Evolutionary conservation across 1,284 basidiomycete species (phyloP), one percentile per base, ranked within the genome.

Genomic region (Pyrrhoderma lamaoense): DNA sequence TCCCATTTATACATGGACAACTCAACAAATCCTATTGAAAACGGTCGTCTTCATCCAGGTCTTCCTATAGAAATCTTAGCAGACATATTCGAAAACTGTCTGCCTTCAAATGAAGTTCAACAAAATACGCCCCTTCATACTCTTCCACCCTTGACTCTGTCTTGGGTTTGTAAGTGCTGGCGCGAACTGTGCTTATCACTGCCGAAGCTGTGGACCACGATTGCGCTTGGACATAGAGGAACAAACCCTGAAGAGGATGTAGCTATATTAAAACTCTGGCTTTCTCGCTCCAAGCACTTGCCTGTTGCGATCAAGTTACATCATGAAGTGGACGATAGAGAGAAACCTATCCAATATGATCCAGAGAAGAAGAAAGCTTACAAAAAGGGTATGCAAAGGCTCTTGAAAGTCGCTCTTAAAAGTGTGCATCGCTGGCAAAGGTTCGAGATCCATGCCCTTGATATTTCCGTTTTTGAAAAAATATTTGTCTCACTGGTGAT

Each of bases 91-190:
- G 42, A 45, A 34, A 38, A 25, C 22, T 49, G 52, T 36, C 35
- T 53, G 13, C 52, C 52, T 16, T 18, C 34, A 19, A 27, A 19
- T 19, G 3, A 25, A 14, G 45, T 18, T 1, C 39, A 47, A 23
- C 34, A 36, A 23, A 27, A 48, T 2, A 21, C 46, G 22, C 42
- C 47, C 13, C 40, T 49, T 14, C 31, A 49, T 5, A 45, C 19
- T 22, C 52, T 53, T 16, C 27, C 52, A 3, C 52, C 52, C 14
- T 36, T 48, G 23, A 45, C 35, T 8, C 47, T 53, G 8, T 42
- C 52, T 13, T 53, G 52, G 47, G 52, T 53, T 36, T 53, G 52
- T 18, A 40, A 37, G 13, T 9, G 16, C n/a, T 53, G 52, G 52
- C 14, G 52, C n/a, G 22, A 39, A 9, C 34, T 49, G 9, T 53